These are phyloP conservation scores for Phytophthora brassicae DNA, from an alignment of 352 stramenopile species.

Conservation along the genomic window DNA sequence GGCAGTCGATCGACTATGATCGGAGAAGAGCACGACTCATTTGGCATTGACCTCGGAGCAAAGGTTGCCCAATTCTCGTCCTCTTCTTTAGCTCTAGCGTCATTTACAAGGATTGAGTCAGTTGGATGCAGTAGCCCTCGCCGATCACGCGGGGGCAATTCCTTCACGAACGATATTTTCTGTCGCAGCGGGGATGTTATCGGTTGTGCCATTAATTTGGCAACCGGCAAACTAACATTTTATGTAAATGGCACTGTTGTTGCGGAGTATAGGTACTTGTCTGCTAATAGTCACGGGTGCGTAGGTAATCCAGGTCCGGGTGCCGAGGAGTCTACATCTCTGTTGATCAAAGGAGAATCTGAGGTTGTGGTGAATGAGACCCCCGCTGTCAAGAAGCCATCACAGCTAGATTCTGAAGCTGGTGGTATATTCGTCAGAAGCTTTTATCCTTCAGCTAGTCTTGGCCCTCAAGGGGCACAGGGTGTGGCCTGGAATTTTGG, in stretches of 20 bases:
- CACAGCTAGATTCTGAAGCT: background rate
- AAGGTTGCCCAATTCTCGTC: slow-evolving; percentile 36
- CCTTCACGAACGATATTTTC: slow-evolving; percentile 51
- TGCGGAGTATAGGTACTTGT: slow-evolving; percentile 8
- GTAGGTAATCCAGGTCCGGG: background rate
- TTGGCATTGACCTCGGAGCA: slow-evolving; percentile 53
- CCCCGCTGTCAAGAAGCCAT: slow-evolving; percentile 16
- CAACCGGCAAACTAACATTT: slow-evolving; percentile 44
- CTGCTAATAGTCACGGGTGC: background rate
- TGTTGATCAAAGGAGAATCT: slow-evolving; percentile 30
- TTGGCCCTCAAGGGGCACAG: slow-evolving; percentile 60
- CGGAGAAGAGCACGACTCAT: slow-evolving; percentile 38
- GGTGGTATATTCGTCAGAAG: slow-evolving; percentile 1
- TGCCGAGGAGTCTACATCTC: background rate
- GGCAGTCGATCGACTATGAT: slow-evolving; percentile 31
- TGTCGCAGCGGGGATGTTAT: slow-evolving; percentile 54
- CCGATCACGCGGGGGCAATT: slow-evolving; percentile 20
- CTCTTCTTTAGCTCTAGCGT: slow-evolving; percentile 11
- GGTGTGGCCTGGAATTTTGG: slow-evolving; percentile 77
- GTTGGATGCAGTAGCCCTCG: slow-evolving; percentile 43
- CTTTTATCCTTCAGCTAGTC: slow-evolving; percentile 38
- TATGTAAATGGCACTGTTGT: slow-evolving; percentile 62
- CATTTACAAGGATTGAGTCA: slow-evolving; percentile 19
- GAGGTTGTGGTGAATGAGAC: slow-evolving; percentile 55
- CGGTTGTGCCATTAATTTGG: slow-evolving; percentile 43